Evolutionary conservation across 305 asterid species (phyloP).

Genomic region (Rubia peregrina): DNA sequence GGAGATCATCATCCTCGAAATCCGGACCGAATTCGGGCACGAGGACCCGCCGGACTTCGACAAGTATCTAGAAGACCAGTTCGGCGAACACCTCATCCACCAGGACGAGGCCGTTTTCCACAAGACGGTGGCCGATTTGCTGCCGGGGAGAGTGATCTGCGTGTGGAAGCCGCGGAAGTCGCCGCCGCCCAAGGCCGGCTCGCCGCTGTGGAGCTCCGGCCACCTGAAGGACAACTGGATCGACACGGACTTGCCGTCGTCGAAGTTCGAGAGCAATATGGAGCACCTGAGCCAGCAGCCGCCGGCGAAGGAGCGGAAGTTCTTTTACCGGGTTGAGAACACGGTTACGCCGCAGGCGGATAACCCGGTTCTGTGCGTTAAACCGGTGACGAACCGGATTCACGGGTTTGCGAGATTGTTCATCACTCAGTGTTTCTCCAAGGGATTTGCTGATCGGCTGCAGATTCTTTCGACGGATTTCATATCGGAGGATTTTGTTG

Average conservation of each 20-base stretch:
- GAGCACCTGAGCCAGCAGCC: conserved; percentile 64
- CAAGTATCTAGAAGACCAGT: conserved; percentile 49
- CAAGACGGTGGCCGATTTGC: conserved; percentile 52
- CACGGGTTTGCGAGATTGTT: conserved; percentile 67
- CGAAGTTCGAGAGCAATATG: conserved; percentile 80
- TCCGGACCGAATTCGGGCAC: conserved; percentile 88
- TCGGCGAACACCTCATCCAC: conserved; percentile 55
- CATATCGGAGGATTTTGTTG: conserved; percentile 72
- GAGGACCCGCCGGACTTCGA: conserved; percentile 52
- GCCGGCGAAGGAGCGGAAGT: conserved; percentile 44
- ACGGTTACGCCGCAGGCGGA: conserved; percentile 95
- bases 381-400: conserved; percentile 69
- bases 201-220: conserved; percentile 61
- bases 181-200: conserved; percentile 52
- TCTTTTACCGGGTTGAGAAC: conserved; percentile 89
- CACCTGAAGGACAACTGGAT: conserved; percentile 78
- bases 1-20: conserved; percentile 66
- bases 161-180: conserved; percentile 83
- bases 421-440: conserved; percentile 37
- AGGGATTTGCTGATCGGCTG: conserved; percentile 48
- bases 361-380: conserved; percentile 77
- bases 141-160: conserved; percentile 72
- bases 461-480: conserved; percentile 82
- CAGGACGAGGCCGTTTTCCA: conserved; percentile 58
- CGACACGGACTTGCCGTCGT: conserved; percentile 79